phyloP scores from a whole-genome alignment of 2,329 filamentous ascomycete genomes.

The Cladosporium halotolerans region DNA sequence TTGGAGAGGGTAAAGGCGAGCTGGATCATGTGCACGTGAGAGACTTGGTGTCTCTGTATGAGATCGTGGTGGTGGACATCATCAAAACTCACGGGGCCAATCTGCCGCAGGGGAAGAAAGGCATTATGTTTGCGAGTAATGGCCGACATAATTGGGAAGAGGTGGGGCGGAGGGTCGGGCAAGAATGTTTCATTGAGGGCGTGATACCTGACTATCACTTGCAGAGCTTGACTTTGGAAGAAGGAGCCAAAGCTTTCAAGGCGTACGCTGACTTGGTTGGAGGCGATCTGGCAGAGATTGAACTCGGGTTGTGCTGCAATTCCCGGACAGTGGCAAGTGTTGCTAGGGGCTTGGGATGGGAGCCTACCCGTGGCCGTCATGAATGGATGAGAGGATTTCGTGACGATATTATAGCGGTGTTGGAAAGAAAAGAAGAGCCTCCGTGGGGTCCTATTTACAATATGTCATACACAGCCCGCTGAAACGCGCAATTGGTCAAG shows the following conservation, averaged over 20 bases:
- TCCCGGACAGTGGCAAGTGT: conserved; percentile 13
- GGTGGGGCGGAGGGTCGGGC: conserved; percentile 33
- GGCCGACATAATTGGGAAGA: conserved; percentile 38
- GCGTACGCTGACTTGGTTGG: conserved; percentile 12
- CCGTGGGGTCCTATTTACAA: too few relatives aligned
- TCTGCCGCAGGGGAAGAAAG: conserved; percentile 34
- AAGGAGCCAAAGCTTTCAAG: conserved; percentile 17
- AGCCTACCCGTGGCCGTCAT: conserved; percentile 14
- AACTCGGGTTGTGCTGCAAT: conserved; percentile 31
- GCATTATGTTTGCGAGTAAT: conserved; percentile 39
- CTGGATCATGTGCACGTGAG: conserved; percentile 43
- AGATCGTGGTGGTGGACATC: conserved; percentile 31
- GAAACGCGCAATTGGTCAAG: too few relatives aligned
- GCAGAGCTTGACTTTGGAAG: conserved; percentile 5
- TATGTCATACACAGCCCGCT: too few relatives aligned
- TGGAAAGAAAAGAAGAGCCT: not conserved
- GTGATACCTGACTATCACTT: conserved; percentile 17
- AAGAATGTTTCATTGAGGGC: conserved; percentile 28
- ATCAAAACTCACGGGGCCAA: conserved; percentile 23
- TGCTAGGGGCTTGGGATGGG: conserved; percentile 15
- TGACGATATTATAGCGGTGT: not conserved
- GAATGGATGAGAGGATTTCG: conserved; percentile 13
- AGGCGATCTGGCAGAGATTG: conserved; percentile 23
- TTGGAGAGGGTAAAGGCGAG: conserved; percentile 34
- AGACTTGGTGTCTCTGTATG: conserved; percentile 40